Evolutionary conservation across 2,329 filamentous ascomycete species (phyloP).

Genomic region (Hypoxylon sp.): DNA sequence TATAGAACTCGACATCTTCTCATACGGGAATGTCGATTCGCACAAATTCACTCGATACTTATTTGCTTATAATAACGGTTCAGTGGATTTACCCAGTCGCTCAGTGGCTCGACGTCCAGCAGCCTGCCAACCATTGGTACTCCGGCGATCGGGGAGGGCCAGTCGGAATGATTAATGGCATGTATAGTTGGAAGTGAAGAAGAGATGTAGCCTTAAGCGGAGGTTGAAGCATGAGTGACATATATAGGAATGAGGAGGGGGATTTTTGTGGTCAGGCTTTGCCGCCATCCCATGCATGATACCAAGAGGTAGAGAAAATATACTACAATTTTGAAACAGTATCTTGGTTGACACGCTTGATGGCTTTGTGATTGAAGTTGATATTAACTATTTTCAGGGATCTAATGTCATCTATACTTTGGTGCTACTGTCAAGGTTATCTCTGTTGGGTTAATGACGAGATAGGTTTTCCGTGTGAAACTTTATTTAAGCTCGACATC

Average conservation of each 20-base stretch:
- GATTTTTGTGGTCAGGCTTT: conserved; percentile 30
- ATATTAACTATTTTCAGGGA: not conserved
- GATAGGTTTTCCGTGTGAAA: not conserved
- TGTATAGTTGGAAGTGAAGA: conserved; percentile 31
- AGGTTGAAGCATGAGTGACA: conserved; percentile 37
- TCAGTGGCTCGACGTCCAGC: conserved; percentile 37
- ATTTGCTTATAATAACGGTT: conserved; percentile 49
- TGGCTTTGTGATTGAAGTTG: not conserved
- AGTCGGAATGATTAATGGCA: conserved; percentile 36
- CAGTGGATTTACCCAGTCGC: conserved; percentile 31
- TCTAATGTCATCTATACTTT: conserved; percentile 6
- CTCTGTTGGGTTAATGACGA: not conserved
- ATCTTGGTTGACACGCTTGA: not conserved
- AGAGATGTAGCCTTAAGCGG: conserved; percentile 27
- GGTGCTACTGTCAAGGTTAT: not conserved
- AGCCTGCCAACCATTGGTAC: conserved; percentile 26
- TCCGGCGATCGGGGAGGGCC: conserved; percentile 33
- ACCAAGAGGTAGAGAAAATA: conserved; percentile 39
- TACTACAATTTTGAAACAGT: conserved; percentile 26
- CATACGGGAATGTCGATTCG: conserved; percentile 15
- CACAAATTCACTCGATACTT: conserved; percentile 36
- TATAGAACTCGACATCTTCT: conserved; percentile 34
- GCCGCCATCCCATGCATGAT: conserved; percentile 34
- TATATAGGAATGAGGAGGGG: conserved; percentile 36
- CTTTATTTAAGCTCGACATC: not conserved